phyloP scores from a whole-genome alignment of 495 filamentous ascomycete genomes.

The Hyaloscypha finlandica region DNA sequence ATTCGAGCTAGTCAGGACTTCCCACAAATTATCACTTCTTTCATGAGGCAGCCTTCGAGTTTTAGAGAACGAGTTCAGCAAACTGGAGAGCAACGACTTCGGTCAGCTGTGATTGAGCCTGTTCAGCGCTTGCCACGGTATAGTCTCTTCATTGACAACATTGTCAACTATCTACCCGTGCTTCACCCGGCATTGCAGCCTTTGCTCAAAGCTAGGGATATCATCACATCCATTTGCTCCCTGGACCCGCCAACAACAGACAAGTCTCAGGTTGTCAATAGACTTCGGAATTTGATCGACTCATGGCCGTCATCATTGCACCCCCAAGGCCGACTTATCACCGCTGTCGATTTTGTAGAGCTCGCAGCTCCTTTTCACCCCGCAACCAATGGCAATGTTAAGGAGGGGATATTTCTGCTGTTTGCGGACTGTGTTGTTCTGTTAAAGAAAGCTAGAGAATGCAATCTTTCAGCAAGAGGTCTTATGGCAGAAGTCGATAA shows the following conservation, averaged over 20 bases:
- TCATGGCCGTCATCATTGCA: slow-evolving; percentile 76
- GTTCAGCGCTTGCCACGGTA: slow-evolving; percentile 95
- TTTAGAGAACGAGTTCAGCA: slow-evolving; percentile 77
- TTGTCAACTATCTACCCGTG: slow-evolving; percentile 78
- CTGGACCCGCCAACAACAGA: slow-evolving; percentile 70
- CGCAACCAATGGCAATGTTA: slow-evolving; percentile 35
- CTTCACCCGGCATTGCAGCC: slow-evolving; percentile 78
- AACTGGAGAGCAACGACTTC: slow-evolving; percentile 86
- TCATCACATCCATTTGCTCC: slow-evolving; percentile 93
- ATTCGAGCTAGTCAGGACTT: slow-evolving; percentile 84
- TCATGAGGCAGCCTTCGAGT: slow-evolving; percentile 75
- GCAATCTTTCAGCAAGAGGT: slow-evolving; percentile 69
- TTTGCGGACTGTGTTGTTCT: slow-evolving; percentile 84
- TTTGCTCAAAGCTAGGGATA: slow-evolving; percentile 83
- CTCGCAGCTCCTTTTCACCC: slow-evolving; percentile 70
- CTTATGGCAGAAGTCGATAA: slow-evolving; percentile 82
- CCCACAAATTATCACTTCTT: slow-evolving; percentile 72
- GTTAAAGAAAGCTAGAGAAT: slow-evolving; percentile 63
- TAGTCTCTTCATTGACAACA: slow-evolving; percentile 93
- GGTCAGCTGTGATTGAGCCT: slow-evolving; percentile 93
- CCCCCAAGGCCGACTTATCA: slow-evolving; percentile 77
- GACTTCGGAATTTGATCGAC: slow-evolving; percentile 72
- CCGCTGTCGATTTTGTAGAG: slow-evolving; percentile 80
- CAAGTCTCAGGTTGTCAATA: slow-evolving; percentile 68
- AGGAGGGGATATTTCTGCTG: slow-evolving; percentile 72